Conservation (phyloP, 495 filamentous ascomycete genomes). For the Xylaria longipes region DNA sequence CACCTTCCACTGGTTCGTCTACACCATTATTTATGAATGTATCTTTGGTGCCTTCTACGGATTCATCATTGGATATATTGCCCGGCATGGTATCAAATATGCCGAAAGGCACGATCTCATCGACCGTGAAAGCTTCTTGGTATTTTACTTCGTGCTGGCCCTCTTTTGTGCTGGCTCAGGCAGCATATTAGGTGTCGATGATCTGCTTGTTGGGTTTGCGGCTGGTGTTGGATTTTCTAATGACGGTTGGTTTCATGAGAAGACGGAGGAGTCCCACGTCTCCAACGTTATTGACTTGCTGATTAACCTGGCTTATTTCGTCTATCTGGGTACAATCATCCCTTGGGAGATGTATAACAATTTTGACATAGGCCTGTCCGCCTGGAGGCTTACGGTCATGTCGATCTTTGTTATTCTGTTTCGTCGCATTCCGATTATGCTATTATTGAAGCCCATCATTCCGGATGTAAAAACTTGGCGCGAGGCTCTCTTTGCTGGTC, state of each 20-base stretch:
- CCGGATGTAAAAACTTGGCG: conserved; percentile 99
- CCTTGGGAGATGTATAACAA: conserved; percentile 90
- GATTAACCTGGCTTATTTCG: conserved; percentile 96
- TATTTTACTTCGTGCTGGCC: conserved; percentile 97
- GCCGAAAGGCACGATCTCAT: conserved; percentile 87
- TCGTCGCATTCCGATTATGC: conserved; percentile 95
- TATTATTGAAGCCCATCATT: conserved; percentile 88
- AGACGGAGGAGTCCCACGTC: conserved; percentile 97
- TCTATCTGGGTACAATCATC: conserved; percentile 96
- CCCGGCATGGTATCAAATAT: conserved; percentile 86
- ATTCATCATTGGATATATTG: conserved; percentile 84
- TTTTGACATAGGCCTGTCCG: conserved; percentile 69
- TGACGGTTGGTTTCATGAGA: conserved; percentile 98
- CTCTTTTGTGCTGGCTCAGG: conserved; percentile 97
- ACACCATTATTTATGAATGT: conserved; percentile 95
- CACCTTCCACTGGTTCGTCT: conserved; percentile 85
- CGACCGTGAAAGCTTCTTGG: conserved; percentile 95
- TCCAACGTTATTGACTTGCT: conserved; percentile 99
- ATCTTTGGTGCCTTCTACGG: conserved; percentile 91
- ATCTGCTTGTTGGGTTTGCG: conserved; percentile 94
- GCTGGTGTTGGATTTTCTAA: conserved; percentile 98
- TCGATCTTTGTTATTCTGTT: conserved; percentile 93
- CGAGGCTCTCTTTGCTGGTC: conserved; percentile 95
- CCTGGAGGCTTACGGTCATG: conserved; percentile 90
- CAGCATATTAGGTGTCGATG: conserved; percentile 89